Evolutionary conservation across 2,329 filamentous ascomycete species (phyloP).

Genomic region (Alternaria sp.): DNA sequence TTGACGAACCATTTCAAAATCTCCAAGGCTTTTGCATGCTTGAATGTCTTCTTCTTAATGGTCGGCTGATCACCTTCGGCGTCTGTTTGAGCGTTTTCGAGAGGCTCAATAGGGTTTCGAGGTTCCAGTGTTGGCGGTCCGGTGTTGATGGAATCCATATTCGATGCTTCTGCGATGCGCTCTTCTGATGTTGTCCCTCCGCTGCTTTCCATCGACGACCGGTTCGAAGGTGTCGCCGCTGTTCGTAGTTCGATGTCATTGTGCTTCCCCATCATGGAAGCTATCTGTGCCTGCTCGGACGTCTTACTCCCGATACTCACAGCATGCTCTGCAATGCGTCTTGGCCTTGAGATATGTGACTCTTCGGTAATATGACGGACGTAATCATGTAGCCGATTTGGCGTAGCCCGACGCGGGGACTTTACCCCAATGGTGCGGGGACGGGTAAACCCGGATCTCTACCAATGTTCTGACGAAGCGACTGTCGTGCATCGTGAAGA

Average conservation of each 20-base stretch:
- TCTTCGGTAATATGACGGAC: constrained; percentile 15
- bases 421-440: constrained; percentile 1
- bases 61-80: neutral
- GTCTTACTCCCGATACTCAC: neutral
- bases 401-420: constrained; percentile 7
- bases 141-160: neutral
- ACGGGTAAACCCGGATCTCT: constrained; percentile 3
- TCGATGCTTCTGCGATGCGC: neutral
- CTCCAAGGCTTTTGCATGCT: constrained; percentile 13
- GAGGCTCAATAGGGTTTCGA: neutral
- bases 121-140: neutral
- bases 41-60: neutral
- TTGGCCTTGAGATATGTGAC: constrained; percentile 2
- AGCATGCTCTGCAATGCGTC: neutral
- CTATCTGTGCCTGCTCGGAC: neutral
- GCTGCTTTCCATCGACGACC: neutral
- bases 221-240: neutral
- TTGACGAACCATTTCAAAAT: constrained; percentile 53
- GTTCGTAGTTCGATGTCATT: neutral
- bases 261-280: neutral
- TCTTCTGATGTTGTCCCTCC: neutral
- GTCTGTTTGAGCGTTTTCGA: neutral
- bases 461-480: neutral
- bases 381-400: constrained; percentile 14
- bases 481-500: neutral